phyloP scores from a whole-genome alignment of 2,329 filamentous ascomycete genomes.

The Cercospora sp. region DNA sequence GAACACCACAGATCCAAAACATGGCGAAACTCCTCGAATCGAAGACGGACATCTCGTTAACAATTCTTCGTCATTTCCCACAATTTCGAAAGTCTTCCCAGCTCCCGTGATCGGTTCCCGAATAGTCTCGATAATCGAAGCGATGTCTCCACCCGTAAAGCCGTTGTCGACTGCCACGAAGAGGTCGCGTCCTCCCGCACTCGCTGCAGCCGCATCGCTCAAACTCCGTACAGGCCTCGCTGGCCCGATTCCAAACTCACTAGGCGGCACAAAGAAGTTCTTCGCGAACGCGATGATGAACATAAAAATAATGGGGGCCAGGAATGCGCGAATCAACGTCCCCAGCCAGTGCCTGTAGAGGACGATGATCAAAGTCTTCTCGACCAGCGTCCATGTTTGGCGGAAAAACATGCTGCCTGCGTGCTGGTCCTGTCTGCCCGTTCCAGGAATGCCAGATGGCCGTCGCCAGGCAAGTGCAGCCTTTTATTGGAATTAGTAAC shows the following conservation, averaged over 20 bases:
- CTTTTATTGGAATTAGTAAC: no score
- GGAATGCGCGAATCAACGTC: conserved; percentile 56
- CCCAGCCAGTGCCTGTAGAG: conserved; percentile 56
- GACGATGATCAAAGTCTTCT: conserved; percentile 59
- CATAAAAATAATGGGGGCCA: conserved; percentile 56
- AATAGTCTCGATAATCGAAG: conserved; percentile 66
- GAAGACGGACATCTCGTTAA: conserved; percentile 60
- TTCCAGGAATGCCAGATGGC: background rate
- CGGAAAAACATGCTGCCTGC: conserved; percentile 32
- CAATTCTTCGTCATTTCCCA: conserved; percentile 60
- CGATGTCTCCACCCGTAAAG: conserved; percentile 66
- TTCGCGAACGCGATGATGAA: conserved; percentile 60
- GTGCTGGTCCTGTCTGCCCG: background rate
- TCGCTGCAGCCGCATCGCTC: conserved; percentile 60
- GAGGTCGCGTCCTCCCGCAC: conserved; percentile 62
- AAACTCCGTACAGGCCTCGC: conserved; percentile 64
- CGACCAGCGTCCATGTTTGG: conserved; percentile 58
- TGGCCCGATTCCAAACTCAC: conserved; percentile 70
- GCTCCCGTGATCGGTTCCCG: conserved; percentile 57
- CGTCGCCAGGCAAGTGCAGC: background rate
- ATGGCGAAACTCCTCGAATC: conserved; percentile 63
- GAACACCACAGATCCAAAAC: conserved; percentile 74
- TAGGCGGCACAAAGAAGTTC: conserved; percentile 79
- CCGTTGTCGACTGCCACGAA: conserved; percentile 80
- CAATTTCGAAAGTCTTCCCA: conserved; percentile 57